These are phyloP conservation scores for Cryptococcus deneoformans DNA, from an alignment of 1,284 basidiomycete genomes.

Conservation along the genomic window DNA sequence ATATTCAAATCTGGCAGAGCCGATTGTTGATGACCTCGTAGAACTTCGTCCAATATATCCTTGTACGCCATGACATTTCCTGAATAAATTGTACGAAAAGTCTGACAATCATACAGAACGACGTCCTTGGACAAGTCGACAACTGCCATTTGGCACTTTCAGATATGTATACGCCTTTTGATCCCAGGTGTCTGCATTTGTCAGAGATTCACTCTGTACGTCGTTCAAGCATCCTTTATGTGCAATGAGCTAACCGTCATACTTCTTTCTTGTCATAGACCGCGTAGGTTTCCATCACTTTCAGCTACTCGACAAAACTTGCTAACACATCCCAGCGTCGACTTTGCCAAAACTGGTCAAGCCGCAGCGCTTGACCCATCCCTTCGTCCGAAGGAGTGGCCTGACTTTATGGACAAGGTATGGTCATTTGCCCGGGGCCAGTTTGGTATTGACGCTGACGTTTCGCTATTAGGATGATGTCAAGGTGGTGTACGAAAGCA, in stretches of 20 bases:
- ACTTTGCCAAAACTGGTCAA: conserved; percentile 50
- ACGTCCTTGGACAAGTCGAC: conserved; percentile 47
- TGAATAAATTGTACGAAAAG: background rate
- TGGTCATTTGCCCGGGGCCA: background rate
- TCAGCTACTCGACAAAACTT: background rate
- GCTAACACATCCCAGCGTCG: conserved; percentile 28
- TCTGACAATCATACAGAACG: conserved; percentile 25
- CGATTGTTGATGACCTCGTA: conserved; percentile 1
- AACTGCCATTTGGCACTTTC: conserved; percentile 45
- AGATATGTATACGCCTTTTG: conserved; percentile 27
- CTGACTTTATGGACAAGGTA: conserved; percentile 50
- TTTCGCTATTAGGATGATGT: conserved; percentile 16
- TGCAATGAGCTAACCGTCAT: background rate
- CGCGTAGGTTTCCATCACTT: conserved; percentile 25
- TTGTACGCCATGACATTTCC: conserved; percentile 15
- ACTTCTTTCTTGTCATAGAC: conserved; percentile 16
- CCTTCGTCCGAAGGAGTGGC: conserved; percentile 38
- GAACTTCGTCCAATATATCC: conserved; percentile 46
- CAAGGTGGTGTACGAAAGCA: conserved; percentile 27
- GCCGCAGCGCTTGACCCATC: conserved; percentile 32
- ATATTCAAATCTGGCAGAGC: background rate
- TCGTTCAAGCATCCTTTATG: background rate
- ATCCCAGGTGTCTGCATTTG: conserved; percentile 24
- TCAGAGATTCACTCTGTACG: conserved; percentile 42
- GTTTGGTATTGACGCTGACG: background rate